Percentiles rank a stretch among this genome's conserved stretches.
These are phyloP conservation scores for Falciphora oryzae DNA, from an alignment of 2,329 filamentous ascomycete species.

Conservation along the genomic window DNA sequence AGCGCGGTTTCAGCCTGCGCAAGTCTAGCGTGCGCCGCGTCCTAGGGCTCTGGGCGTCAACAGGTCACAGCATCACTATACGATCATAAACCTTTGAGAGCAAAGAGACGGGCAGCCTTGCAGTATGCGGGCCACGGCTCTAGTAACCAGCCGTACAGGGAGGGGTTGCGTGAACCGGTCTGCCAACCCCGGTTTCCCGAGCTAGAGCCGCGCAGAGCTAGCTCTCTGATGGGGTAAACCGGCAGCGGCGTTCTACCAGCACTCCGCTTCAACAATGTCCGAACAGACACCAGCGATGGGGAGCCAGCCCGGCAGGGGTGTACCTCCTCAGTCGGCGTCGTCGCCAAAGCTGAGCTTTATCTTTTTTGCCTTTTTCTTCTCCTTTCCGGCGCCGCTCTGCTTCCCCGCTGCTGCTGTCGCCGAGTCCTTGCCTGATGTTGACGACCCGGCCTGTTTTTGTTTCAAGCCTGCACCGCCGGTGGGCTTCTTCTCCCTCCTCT, in stretches of 20 bases:
- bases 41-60: neutral
- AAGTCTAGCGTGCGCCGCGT: neutral
- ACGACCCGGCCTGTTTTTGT: conserved; percentile 8
- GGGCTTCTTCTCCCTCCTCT: conserved; percentile 11
- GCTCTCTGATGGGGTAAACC: too few species aligned
- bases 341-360: conserved; percentile 65
- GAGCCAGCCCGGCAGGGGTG: too few species aligned
- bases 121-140: too few species aligned
- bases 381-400: conserved; percentile 16
- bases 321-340: conserved; percentile 33
- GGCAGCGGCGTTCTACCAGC: too few species aligned
- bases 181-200: neutral
- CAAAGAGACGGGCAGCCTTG: neutral
- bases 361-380: conserved; percentile 55
- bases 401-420: conserved; percentile 10
- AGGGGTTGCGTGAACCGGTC: neutral
- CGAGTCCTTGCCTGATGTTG: neutral
- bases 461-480: conserved; percentile 21
- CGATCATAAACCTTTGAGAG: too few species aligned
- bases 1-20: neutral
- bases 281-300: too few species aligned
- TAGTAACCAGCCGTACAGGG: too few species aligned
- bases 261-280: too few species aligned
- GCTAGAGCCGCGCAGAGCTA: too few species aligned
- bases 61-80: neutral